Percentiles rank a stretch among this genome's conserved stretches.
Evolutionary conservation across 345 rosid genomes (phyloP).

Genomic region (Eucalyptus curtisii): DNA sequence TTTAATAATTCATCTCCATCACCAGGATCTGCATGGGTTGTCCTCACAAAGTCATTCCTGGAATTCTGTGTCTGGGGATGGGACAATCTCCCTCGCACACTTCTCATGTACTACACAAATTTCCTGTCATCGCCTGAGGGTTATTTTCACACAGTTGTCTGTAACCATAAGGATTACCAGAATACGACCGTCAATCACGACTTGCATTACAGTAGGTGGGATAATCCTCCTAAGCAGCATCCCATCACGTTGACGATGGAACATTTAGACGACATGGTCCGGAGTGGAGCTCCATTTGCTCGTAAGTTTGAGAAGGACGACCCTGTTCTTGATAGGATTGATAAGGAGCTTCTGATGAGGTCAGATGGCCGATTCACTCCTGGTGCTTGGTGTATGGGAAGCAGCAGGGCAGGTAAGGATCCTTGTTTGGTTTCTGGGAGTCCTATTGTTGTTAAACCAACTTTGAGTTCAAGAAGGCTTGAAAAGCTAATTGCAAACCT

Average conservation of each 20-base stretch:
- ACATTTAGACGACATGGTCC: constrained; percentile 62
- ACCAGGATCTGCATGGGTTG: constrained; percentile 74
- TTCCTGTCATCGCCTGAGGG: constrained; percentile 74
- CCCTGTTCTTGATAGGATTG: constrained; percentile 53
- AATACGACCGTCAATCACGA: constrained; percentile 81
- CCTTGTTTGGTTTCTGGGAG: constrained; percentile 37
- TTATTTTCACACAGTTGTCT: constrained; percentile 84
- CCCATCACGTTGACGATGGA: constrained; percentile 39
- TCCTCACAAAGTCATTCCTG: constrained; percentile 68
- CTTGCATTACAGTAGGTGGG: constrained; percentile 72
- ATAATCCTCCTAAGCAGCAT: constrained; percentile 61
- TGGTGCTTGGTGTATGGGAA: constrained; percentile 54
- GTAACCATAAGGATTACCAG: constrained; percentile 90
- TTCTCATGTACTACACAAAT: constrained; percentile 87
- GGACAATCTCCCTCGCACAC: constrained; percentile 92
- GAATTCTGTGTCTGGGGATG: constrained; percentile 93
- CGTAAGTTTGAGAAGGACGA: constrained; percentile 50
- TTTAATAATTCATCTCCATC: neutral
- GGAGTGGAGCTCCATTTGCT: constrained; percentile 88
- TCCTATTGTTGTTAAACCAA: constrained; percentile 45
- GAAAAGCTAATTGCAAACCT: constrained; percentile 61
- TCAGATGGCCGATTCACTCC: constrained; percentile 22
- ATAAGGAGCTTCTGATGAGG: constrained; percentile 40
- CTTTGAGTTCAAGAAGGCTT: constrained; percentile 46
- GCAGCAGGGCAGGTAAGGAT: constrained; percentile 15